phyloP scores from a whole-genome alignment of 192 early-diverging fungal genomes.

The Nowakowskiella sp. region DNA sequence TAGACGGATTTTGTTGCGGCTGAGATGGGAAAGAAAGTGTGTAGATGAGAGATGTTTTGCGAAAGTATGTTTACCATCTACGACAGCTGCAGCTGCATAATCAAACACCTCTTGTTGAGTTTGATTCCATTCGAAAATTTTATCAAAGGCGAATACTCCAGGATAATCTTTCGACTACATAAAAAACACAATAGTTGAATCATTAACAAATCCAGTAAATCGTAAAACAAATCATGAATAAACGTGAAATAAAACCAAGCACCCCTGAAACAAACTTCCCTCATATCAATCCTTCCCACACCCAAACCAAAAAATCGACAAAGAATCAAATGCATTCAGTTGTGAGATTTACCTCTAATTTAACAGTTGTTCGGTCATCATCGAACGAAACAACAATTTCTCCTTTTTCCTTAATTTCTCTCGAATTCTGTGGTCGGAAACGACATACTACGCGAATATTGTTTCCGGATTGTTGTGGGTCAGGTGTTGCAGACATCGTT shows the following conservation, averaged over 20 bases:
- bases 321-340: constrained; percentile 24
- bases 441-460: constrained; percentile 97
- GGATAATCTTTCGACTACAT: constrained; percentile 42
- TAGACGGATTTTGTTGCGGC: not conserved
- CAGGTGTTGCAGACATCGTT: too few species aligned
- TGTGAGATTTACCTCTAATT: constrained; percentile 33
- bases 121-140: constrained; percentile 77
- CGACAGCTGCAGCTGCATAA: constrained; percentile 82
- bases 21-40: not conserved
- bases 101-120: constrained; percentile 83
- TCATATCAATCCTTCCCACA: constrained; percentile 6
- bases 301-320: constrained; percentile 24
- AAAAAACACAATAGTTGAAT: too few species aligned
- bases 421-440: constrained; percentile 89
- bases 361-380: constrained; percentile 63
- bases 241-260: not conserved
- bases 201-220: not conserved
- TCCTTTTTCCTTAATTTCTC: constrained; percentile 87
- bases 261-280: not conserved
- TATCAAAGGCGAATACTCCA: constrained; percentile 84
- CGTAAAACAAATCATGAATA: not conserved
- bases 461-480: too few species aligned
- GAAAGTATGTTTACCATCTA: constrained; percentile 77
- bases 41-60: not conserved
- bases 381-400: constrained; percentile 75